Percentiles rank a stretch among this genome's conserved stretches.
Evolutionary conservation across 129 eudicot species (phyloP).

Genomic region (Lactuca saligna): DNA sequence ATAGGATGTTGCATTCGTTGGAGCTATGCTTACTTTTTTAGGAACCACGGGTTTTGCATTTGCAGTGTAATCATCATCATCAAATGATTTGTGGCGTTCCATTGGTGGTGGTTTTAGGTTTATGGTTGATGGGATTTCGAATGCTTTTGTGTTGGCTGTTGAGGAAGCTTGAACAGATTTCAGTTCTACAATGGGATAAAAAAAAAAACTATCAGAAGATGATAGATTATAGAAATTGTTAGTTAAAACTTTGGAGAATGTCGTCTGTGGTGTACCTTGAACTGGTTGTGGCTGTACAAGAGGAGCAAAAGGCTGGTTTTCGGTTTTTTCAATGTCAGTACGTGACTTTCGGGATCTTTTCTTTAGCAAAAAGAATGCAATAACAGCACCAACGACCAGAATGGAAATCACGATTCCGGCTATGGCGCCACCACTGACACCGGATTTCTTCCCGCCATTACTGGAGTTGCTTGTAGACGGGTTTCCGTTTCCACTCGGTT

Average conservation of each 20-base stretch:
- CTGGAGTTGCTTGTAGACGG: slow-evolving; percentile 34
- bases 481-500: slow-evolving; percentile 39
- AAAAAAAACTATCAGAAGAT: neutral
- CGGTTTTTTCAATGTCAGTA: slow-evolving; percentile 69
- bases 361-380: slow-evolving; percentile 71
- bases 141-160: slow-evolving; percentile 41
- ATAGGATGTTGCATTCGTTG: slow-evolving; percentile 59
- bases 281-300: slow-evolving; percentile 63
- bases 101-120: slow-evolving; percentile 88
- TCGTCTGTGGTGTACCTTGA: slow-evolving; percentile 39
- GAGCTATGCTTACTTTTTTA: slow-evolving; percentile 56
- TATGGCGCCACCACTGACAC: slow-evolving; percentile 67
- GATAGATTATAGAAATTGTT: neutral
- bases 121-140: slow-evolving; percentile 55
- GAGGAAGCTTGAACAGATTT: slow-evolving; percentile 62
- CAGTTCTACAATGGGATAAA: slow-evolving; percentile 41
- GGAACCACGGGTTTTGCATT: slow-evolving; percentile 64
- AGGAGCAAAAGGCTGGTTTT: slow-evolving; percentile 74
- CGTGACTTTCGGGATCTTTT: slow-evolving; percentile 61
- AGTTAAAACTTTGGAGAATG: too few species aligned
- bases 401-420: slow-evolving; percentile 87
- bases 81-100: slow-evolving; percentile 83
- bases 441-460: slow-evolving; percentile 63
- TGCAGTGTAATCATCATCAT: slow-evolving; percentile 58
- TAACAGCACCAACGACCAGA: slow-evolving; percentile 77